Base-by-base conservation (phyloP, 2,329 filamentous ascomycete species). In the Trichoderma sp. region DNA sequence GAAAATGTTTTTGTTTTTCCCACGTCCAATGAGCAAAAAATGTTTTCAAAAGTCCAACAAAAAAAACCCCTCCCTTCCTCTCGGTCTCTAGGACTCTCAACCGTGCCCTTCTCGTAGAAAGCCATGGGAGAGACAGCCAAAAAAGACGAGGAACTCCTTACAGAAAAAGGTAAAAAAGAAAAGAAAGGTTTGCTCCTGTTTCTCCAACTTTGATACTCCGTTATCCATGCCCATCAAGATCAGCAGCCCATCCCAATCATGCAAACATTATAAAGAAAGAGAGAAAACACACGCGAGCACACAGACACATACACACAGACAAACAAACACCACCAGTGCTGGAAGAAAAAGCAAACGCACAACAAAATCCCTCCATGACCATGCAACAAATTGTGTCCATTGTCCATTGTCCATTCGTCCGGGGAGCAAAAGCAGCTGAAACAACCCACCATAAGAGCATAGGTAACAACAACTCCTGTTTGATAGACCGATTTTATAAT, bases 201-300 rank as follows among this genome's bases (percentile, higher is more conserved):
- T 71, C 67, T 62, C 67, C 67, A 71, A 31, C 67, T 50, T 67
- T 62, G 67, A 71, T 71, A 62, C 67, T 71, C 67, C 67, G 33
- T 45, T 71, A 24, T 62, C 35, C 67, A 71, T 71, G 67, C 67
- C 67, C 53, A 41, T 71, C 53, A 45, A 60, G 50, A 45, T 41
- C 53, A 71, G 56, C 67, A 62, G 24, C 67, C 66, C 65, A 60
- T 71, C 67, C 67, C 56, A 59, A 62, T 71, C 53, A 71, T 71
- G 24, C 53, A 71, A 60, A 71, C 56, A 62, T 41, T 16, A 62
- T 3, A 8, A 45, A 60, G 11, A 71, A 8, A n/a, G 35, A 12
- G 24, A 69, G 35, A 27, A 69, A n/a, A 18, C 16, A 41, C 9
- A 69, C 4, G 9, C 16, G 6, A 38, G 27, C 2, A 64, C 11